These are phyloP conservation scores for Pyrenochaeta sp. DNA, from an alignment of 2,329 filamentous ascomycete genomes.

Conservation along the genomic window DNA sequence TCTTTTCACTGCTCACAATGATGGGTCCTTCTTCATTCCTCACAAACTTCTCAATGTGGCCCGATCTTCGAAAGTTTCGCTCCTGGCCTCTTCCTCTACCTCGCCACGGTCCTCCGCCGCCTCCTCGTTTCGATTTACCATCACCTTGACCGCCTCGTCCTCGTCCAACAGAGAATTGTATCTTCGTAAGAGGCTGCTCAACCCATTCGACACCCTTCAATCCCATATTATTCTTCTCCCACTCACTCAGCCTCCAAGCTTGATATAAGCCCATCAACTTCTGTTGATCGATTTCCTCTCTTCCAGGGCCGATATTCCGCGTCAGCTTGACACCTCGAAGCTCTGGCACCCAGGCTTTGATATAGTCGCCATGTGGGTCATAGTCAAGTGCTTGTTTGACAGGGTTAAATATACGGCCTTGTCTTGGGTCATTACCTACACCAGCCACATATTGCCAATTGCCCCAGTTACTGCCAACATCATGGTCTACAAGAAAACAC, in stretches of 20 bases:
- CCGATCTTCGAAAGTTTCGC: conserved; percentile 16
- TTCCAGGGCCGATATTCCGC: conserved; percentile 22
- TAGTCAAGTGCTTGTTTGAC: conserved; percentile 84
- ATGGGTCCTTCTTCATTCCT: conserved; percentile 19
- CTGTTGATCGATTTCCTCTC: conserved; percentile 47
- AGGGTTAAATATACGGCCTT: conserved; percentile 80
- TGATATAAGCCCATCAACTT: conserved; percentile 71
- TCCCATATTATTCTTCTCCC: conserved; percentile 65
- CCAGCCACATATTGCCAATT: conserved; percentile 86
- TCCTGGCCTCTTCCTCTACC: conserved; percentile 20
- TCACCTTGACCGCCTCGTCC: conserved; percentile 23
- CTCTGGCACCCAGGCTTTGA: conserved; percentile 78
- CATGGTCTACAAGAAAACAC: conserved; percentile 76
- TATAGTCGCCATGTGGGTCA: conserved; percentile 73
- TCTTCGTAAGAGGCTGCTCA: conserved; percentile 62
- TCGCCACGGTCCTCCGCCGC: conserved; percentile 20
- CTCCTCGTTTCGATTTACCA: conserved; percentile 17
- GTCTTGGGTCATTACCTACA: conserved; percentile 79
- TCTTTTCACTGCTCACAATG: conserved; percentile 21
- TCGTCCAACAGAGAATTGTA: conserved; percentile 49
- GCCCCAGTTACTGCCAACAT: conserved; percentile 78
- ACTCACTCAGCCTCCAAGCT: conserved; percentile 69
- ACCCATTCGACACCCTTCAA: conserved; percentile 70
- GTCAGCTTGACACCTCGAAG: conserved; percentile 60
- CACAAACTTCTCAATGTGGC: conserved; percentile 11